A percentile compares a stretch with the other conserved stretches of the same genome.
Conservation (phyloP, 2,329 filamentous ascomycete species). For the Verticillium nonalfalfae region DNA sequence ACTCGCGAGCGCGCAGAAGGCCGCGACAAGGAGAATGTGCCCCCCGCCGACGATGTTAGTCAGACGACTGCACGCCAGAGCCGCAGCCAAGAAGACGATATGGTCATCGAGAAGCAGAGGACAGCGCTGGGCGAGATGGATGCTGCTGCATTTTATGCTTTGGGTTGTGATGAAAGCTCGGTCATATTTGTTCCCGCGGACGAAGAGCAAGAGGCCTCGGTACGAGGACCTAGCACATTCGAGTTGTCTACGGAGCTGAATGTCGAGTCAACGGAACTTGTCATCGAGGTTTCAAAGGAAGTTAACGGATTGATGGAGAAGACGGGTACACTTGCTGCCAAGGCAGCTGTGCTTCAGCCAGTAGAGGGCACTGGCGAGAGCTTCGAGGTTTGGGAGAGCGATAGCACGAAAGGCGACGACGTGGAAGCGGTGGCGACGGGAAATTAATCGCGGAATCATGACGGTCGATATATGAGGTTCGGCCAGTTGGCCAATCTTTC, state of each 20-base stretch:
- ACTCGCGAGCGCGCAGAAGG: conserved; percentile 48
- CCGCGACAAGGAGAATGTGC: conserved; percentile 88
- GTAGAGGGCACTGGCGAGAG: conserved; percentile 53
- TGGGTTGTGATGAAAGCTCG: conserved; percentile 57
- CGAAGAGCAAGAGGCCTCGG: conserved; percentile 33
- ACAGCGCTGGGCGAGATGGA: conserved; percentile 62
- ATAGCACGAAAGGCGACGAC: conserved; percentile 57
- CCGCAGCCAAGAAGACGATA: conserved; percentile 35
- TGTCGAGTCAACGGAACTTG: conserved; percentile 6
- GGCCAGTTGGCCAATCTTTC: neutral
- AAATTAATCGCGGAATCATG: neutral
- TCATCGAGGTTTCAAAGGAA: conserved; percentile 14
- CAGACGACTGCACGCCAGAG: conserved; percentile 40
- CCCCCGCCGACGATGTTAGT: conserved; percentile 61
- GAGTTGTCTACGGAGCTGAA: conserved; percentile 21
- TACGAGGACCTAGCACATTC: conserved; percentile 9
- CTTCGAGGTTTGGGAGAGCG: conserved; percentile 68
- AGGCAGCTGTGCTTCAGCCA: conserved; percentile 43
- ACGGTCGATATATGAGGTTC: neutral
- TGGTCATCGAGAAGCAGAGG: conserved; percentile 58
- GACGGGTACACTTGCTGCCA: conserved; percentile 27
- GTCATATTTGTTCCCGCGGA: conserved; percentile 58
- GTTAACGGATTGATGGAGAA: conserved; percentile 30
- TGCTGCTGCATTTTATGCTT: conserved; percentile 59
- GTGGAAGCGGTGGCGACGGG: neutral